A percentile compares a stretch with the other conserved stretches of the same genome.
Evolutionary conservation across 495 filamentous ascomycete genomes (phyloP).

Genomic region (Xylaria longipes): DNA sequence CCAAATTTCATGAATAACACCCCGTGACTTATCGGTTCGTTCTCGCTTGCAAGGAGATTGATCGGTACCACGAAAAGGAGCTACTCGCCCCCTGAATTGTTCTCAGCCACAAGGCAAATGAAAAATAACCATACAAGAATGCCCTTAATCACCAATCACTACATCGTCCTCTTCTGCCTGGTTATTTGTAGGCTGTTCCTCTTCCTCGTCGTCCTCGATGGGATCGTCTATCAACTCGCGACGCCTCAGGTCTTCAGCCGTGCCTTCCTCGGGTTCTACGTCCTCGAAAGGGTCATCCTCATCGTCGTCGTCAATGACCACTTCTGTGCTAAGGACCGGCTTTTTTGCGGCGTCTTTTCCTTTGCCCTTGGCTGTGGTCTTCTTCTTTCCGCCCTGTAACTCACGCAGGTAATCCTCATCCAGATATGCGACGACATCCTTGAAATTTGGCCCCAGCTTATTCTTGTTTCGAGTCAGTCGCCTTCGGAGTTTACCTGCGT

Average conservation of each 20-base stretch:
- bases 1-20: not conserved
- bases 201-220: slow-evolving; percentile 58
- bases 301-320: slow-evolving; percentile 56
- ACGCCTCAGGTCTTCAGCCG: slow-evolving; percentile 66
- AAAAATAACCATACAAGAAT: slow-evolving; percentile 18
- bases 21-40: not conserved
- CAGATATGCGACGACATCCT: slow-evolving; percentile 75
- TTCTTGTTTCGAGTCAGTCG: slow-evolving; percentile 70
- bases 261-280: slow-evolving; percentile 55
- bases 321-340: slow-evolving; percentile 53
- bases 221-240: slow-evolving; percentile 64
- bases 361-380: slow-evolving; percentile 51
- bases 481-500: slow-evolving; percentile 65
- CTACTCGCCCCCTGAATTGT: not conserved
- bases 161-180: slow-evolving; percentile 66
- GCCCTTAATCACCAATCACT: slow-evolving; percentile 70
- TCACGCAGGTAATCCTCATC: slow-evolving; percentile 62
- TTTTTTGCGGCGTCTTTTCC: slow-evolving; percentile 54
- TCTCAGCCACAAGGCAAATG: not conserved
- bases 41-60: not conserved
- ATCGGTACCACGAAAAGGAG: not conserved
- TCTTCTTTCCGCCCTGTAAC: slow-evolving; percentile 49
- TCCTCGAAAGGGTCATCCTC: slow-evolving; percentile 60
- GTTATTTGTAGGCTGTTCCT: slow-evolving; percentile 37
- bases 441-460: slow-evolving; percentile 74